Base-by-base conservation (phyloP, 768 basidiomycete species). In the Mycena floridula region DNA sequence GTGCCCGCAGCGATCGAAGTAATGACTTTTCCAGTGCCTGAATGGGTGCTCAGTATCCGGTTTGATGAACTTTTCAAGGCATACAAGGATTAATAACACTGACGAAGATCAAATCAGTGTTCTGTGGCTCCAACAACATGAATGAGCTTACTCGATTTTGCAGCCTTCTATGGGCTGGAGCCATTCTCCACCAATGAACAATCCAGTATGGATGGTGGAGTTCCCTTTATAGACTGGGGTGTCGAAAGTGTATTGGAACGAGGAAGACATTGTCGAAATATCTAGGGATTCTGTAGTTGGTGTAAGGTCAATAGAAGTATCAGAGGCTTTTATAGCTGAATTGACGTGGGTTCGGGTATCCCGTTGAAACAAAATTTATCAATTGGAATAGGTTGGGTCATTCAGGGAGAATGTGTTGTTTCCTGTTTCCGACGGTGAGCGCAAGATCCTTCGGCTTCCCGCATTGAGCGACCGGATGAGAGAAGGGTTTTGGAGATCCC, bases 141-240 rank as follows among this genome's bases (percentile, higher is more conserved):
- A 18, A 28, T n/a, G 12, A 25, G 60, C 82, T 58, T 54, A 87
- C 85, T 86, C 82, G 56, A 89, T 82, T n/a, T 73, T 76, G n/a
- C 67, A 73, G 2, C 65, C 61, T 5, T 74, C 65, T 16, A 70
- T 67, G 16, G 81, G 78, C 26, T 80, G 77, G 12, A 76, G 64
- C 54, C 76, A 90, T 60, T 86, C 57, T 50, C 81, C 81, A 55
- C 77, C 69, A 58, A 91, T 86, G 68, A 81, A 90, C 45, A 89
- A 54, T 23, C 86, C 84, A 3, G 79, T 77, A 46, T 60, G 56
- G 47, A 79, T 64, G 9, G 57, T 59, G 37, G 64, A 58, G 45
- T 65, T 66, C 13, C 72, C 74, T 57, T 72, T 76, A 71, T 55
- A 79, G 44, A 58, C 42, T 30, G 55, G 58, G 5, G 64, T 67